Evolutionary conservation across 2,329 filamentous ascomycete genomes (phyloP), one percentile per base, ranked within the genome.

Genomic region (Botrytis elliptica): DNA sequence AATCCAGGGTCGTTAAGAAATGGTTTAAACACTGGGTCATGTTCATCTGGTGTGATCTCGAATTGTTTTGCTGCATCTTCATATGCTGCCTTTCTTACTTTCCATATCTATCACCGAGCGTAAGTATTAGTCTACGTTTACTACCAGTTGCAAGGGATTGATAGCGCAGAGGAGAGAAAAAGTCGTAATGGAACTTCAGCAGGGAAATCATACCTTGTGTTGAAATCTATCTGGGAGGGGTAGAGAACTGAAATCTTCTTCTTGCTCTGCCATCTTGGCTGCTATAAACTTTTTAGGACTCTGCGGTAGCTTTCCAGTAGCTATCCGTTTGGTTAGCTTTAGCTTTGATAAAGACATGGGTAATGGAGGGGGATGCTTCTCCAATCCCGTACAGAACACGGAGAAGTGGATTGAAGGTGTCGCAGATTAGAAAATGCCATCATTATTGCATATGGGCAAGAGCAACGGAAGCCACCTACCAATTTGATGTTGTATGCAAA

Each of bases 31-130:
- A 91, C 91, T 20, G 94, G 91, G 81, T 97, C 93, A 78, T 90
- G 88, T 82, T 98, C 95, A 83, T 95, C 92, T 75, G 93, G 91
- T 9, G 95, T 94, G 74, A 89, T 86, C 81, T 94, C 91, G 82
- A 99, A 98, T 78, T 91, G 89, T 83, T 96, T 95, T 59, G 92
- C 89, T 33, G 94, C 95, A 78, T 96, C 94, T 86, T 99, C 96
- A 82, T 98, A 99, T 71, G 91, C 96, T 81, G 90, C 90, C 85
- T 99, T 99, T 80, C 96, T 90, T 60, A 97, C 95, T 88, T 99
- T 99, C 96, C 96, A 99, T 80, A 93, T 89, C 92, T 93, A 60
- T 25, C 79, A 60, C 55, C 36, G 67, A 33, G 71, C 22, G 57
- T 42, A 75, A 77, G 63, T 71, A 75, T 81, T 77, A 82, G 78